These are phyloP conservation scores for Tilletiaria anomala DNA, from an alignment of 1,284 basidiomycete genomes.

Conservation along the genomic window DNA sequence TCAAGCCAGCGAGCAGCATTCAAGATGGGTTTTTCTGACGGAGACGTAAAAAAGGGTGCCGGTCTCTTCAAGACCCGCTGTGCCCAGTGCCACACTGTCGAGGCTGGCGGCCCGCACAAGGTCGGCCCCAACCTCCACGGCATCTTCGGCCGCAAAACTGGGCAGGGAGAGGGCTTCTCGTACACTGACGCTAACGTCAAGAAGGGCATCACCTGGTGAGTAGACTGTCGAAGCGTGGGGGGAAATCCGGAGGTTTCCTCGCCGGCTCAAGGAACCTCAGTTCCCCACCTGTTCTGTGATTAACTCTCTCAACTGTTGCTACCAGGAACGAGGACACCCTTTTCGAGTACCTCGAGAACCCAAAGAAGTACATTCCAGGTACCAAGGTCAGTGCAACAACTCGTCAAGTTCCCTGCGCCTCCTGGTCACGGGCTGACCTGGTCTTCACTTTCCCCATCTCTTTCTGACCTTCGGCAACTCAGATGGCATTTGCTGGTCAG, in stretches of 20 bases:
- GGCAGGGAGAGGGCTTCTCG: slow-evolving; percentile 69
- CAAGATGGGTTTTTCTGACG: slow-evolving; percentile 26
- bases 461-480: no score
- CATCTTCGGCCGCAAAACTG: slow-evolving; percentile 72
- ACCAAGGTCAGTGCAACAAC: no score
- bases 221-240: no score
- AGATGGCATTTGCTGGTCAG: no score
- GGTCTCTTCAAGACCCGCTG: slow-evolving; percentile 58
- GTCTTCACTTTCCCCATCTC: no score
- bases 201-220: slow-evolving; percentile 69
- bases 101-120: slow-evolving; percentile 64
- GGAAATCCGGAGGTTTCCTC: slow-evolving; percentile 2
- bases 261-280: background rate
- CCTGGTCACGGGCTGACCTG: no score
- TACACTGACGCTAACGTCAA: slow-evolving; percentile 94
- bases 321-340: slow-evolving; percentile 68
- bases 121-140: slow-evolving; percentile 92
- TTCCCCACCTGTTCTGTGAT: no score
- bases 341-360: slow-evolving; percentile 80
- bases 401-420: no score
- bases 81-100: slow-evolving; percentile 90
- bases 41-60: slow-evolving; percentile 34
- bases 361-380: slow-evolving; percentile 62
- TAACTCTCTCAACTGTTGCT: slow-evolving; percentile 28
- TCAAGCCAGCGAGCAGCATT: no score